Evolutionary conservation across 768 basidiomycete species (phyloP).

Genomic region (Kwoniella dejecticola): DNA sequence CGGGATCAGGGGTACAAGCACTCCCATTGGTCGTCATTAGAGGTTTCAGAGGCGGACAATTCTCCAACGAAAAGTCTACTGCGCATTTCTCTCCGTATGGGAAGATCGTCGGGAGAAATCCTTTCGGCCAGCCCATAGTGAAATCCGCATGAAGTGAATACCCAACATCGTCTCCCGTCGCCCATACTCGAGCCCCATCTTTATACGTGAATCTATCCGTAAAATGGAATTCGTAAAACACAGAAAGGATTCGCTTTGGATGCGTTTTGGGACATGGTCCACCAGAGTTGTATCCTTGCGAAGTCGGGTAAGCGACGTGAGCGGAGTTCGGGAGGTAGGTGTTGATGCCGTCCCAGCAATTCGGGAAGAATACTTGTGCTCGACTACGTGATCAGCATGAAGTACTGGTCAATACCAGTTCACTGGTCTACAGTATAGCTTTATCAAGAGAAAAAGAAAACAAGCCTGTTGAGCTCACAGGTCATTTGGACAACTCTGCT

Average conservation of each 20-base stretch:
- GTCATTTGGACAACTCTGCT: conserved; percentile 54
- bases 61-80: conserved; percentile 29
- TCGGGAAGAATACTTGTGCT: conserved; percentile 56
- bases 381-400: neutral
- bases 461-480: too few relatives aligned
- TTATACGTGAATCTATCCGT: conserved; percentile 47
- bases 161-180: conserved; percentile 53
- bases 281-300: conserved; percentile 43
- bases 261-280: conserved; percentile 53
- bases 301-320: conserved; percentile 56
- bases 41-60: conserved; percentile 29
- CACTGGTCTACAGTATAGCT: too few relatives aligned
- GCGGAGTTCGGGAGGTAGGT: conserved; percentile 51
- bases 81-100: conserved; percentile 28
- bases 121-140: conserved; percentile 39
- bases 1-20: conserved; percentile 25
- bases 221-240: conserved; percentile 57
- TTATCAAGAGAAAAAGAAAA: too few relatives aligned
- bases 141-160: conserved; percentile 40
- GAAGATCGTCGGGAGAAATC: conserved; percentile 27
- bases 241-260: conserved; percentile 51
- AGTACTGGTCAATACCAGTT: neutral
- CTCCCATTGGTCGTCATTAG: conserved; percentile 13
- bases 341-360: conserved; percentile 56
- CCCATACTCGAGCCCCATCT: conserved; percentile 51